Evolutionary conservation across 805 yeast species (phyloP).

Genomic region (Wickerhamomyces silvicola): DNA sequence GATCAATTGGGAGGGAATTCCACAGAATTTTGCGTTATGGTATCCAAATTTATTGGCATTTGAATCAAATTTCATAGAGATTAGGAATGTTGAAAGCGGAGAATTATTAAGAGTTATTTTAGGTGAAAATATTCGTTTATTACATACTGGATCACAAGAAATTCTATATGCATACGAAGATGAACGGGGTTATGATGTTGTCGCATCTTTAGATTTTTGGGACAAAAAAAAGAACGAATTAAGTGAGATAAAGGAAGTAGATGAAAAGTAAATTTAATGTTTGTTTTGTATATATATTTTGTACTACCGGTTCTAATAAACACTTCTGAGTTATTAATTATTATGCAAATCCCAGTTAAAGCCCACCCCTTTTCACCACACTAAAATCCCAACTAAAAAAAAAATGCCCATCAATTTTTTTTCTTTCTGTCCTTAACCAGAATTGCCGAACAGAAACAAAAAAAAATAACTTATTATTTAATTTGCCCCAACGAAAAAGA

Average conservation of each 20-base stretch:
- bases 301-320: too few species aligned
- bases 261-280: constrained; percentile 3
- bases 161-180: constrained; percentile 89
- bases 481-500: too few species aligned
- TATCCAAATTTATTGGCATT: constrained; percentile 91
- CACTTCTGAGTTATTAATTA: too few species aligned
- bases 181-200: constrained; percentile 85
- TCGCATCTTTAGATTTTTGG: constrained; percentile 91
- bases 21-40: constrained; percentile 87
- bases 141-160: constrained; percentile 89
- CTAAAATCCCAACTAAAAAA: too few species aligned
- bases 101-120: constrained; percentile 81
- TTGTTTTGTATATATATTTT: background rate
- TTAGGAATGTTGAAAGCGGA: constrained; percentile 83
- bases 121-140: constrained; percentile 85
- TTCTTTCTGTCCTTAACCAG: too few species aligned
- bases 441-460: too few species aligned
- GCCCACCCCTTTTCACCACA: too few species aligned
- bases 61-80: constrained; percentile 85
- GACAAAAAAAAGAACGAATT: constrained; percentile 27
- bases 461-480: too few species aligned
- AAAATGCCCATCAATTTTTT: too few species aligned
- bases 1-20: constrained; percentile 94
- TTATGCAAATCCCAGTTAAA: too few species aligned
- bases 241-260: constrained; percentile 20